Evolutionary conservation across 345 rosid species (phyloP).

Genomic region (Bretschneidera sinensis): DNA sequence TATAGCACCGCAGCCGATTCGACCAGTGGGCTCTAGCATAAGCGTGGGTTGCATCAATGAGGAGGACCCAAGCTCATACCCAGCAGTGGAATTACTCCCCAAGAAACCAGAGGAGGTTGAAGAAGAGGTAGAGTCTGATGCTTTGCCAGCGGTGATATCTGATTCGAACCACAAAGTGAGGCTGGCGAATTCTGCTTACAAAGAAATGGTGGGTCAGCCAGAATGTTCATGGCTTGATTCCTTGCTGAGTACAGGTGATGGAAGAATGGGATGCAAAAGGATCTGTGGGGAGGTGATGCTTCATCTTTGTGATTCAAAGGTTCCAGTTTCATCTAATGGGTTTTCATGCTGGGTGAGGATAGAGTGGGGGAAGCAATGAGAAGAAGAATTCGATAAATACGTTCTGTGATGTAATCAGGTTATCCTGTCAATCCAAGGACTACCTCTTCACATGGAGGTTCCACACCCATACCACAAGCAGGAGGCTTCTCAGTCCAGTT

Average conservation of each 20-base stretch:
- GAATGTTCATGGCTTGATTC: conserved; percentile 88
- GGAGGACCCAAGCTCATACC: conserved; percentile 7
- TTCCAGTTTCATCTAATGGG: conserved; percentile 41
- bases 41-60: conserved; percentile 56
- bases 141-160: conserved; percentile 62
- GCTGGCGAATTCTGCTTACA: conserved; percentile 83
- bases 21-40: conserved; percentile 78
- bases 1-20: conserved; percentile 64
- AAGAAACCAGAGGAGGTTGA: conserved; percentile 68
- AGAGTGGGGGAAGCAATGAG: conserved; percentile 66
- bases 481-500: conserved; percentile 30
- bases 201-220: conserved; percentile 95
- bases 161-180: conserved; percentile 80
- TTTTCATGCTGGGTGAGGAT: conserved; percentile 92
- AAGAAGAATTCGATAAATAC: conserved; percentile 44
- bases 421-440: conserved; percentile 63
- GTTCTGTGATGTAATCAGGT: conserved; percentile 63
- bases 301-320: conserved; percentile 31
- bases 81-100: conserved; percentile 17
- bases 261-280: conserved; percentile 35
- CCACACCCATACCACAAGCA: conserved; percentile 40
- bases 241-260: conserved; percentile 30
- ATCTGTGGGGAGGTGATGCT: conserved; percentile 82
- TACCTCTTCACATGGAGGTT: conserved; percentile 75
- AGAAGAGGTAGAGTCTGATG: conserved; percentile 69